Evolutionary conservation across 176 grass and related monocot genomes (phyloP), one percentile per base, ranked within the genome.

Genomic region (Oropetium thomaeum): DNA sequence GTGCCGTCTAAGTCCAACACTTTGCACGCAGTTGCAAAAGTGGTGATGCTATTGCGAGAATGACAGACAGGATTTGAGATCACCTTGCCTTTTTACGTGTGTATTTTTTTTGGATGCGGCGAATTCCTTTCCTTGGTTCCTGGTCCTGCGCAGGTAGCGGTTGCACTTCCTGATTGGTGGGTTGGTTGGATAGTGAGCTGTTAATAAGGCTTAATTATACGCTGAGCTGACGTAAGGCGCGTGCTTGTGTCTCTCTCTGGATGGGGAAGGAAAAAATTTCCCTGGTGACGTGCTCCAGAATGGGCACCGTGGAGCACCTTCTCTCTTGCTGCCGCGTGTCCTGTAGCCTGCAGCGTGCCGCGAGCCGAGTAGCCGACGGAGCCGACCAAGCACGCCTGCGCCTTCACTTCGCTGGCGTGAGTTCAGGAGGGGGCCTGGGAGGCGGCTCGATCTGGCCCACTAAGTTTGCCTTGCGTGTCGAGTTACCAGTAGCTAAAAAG

Each of bases 191-290:
- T 76, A 41, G 51, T 78, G 74, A 83, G 79, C 53, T 82, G 78
- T 64, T 67, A 31, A 59, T 38, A 62, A 23, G 42, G 19, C 10
- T 16, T 7, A 2, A n/a, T n/a, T n/a, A n/a, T n/a, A n/a, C n/a
- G 68, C 48, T 7, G 9, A 33, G 29, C 23, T 26, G 25, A 47
- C 7, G 26, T 8, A 10, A 35, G 65, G 54, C 65, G 5, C 34
- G 4, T 59, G 65, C 85, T 72, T 82, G 85, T 82, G 79, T 17
- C 43, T 54, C n/a, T n/a, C n/a, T n/a, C n/a, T n/a, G n/a, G n/a
- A n/a, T n/a, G n/a, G n/a, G n/a, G n/a, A n/a, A n/a, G n/a, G n/a
- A n/a, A n/a, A n/a, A n/a, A n/a, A n/a, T n/a, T n/a, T n/a, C n/a
- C n/a, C n/a, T n/a, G n/a, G n/a, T n/a, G n/a, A n/a, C n/a, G n/a